Conservation (phyloP, 129 eudicot genomes). For the Sambucus nigra region DNA sequence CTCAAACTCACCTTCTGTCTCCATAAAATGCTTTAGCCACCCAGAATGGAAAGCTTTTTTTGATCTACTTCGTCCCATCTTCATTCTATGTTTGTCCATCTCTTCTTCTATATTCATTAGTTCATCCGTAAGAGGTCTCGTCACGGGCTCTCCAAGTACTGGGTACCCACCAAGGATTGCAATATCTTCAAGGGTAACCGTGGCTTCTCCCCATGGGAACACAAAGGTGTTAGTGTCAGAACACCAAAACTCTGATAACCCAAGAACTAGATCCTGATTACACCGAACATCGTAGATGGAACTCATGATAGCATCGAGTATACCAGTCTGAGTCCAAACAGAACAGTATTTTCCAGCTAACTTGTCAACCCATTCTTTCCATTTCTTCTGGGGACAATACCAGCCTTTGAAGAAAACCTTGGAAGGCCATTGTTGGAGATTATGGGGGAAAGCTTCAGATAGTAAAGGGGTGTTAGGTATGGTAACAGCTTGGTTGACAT, state of each 20-base stretch:
- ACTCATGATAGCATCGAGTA: slow-evolving; percentile 14
- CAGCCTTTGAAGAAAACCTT: slow-evolving; percentile 22
- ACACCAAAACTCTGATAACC: slow-evolving; percentile 22
- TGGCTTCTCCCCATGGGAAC: slow-evolving; percentile 48
- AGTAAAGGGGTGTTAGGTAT: slow-evolving; percentile 19
- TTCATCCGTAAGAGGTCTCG: slow-evolving; percentile 1
- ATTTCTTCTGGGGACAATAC: slow-evolving; percentile 18
- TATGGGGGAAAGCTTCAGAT: slow-evolving; percentile 7
- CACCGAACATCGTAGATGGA: slow-evolving; percentile 20
- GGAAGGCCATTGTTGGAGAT: slow-evolving; percentile 11
- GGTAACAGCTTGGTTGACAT: neutral
- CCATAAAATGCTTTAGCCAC: slow-evolving; percentile 37
- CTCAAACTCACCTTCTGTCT: neutral
- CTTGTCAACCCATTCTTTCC: slow-evolving; percentile 27
- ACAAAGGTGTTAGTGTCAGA: slow-evolving; percentile 31
- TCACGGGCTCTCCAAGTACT: slow-evolving; percentile 17
- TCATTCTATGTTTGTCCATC: neutral
- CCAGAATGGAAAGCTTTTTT: slow-evolving; percentile 11
- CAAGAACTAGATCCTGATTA: slow-evolving; percentile 15
- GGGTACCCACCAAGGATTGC: slow-evolving; percentile 38
- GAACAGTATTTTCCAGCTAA: slow-evolving; percentile 17
- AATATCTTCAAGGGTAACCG: slow-evolving; percentile 38
- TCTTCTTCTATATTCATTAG: neutral
- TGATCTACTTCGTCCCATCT: slow-evolving; percentile 4
- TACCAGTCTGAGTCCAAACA: slow-evolving; percentile 19